These are phyloP conservation scores for Iris macrosiphon DNA, from an alignment of 106 monocot genomes.

Conservation along the genomic window DNA sequence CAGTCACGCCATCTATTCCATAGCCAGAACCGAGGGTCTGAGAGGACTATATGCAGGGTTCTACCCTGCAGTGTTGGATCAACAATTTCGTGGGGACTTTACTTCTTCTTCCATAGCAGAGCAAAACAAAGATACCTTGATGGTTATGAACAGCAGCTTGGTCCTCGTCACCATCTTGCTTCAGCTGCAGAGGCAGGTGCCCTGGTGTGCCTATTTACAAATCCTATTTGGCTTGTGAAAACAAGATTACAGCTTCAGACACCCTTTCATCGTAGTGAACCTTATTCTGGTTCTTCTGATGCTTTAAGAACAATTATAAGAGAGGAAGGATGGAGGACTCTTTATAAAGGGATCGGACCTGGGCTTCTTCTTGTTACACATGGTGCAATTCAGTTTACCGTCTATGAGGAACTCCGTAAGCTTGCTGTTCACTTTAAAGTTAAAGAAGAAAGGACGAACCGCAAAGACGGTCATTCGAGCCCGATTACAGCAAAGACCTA, in stretches of 20 bases:
- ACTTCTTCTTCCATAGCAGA: constrained; percentile 89
- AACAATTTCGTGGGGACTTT: constrained; percentile 86
- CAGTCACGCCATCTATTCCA: constrained; percentile 68
- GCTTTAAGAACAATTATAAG: constrained; percentile 85
- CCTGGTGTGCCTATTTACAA: constrained; percentile 79
- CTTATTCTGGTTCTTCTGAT: constrained; percentile 84
- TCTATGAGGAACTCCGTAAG: constrained; percentile 88
- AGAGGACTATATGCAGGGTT: constrained; percentile 95
- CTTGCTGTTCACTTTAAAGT: constrained; percentile 32
- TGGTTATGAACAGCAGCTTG: constrained; percentile 28
- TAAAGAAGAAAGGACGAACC: constrained; percentile 23
- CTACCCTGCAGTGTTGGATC: constrained; percentile 94
- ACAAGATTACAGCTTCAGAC: constrained; percentile 94
- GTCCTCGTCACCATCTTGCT: constrained; percentile 58
- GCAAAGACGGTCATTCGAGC: constrained; percentile 21
- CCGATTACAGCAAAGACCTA: too few species aligned
- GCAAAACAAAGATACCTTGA: constrained; percentile 62
- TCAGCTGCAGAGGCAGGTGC: constrained; percentile 92
- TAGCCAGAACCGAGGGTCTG: constrained; percentile 70
- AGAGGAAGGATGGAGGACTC: constrained; percentile 80
- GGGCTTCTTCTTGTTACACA: constrained; percentile 92
- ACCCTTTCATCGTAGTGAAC: constrained; percentile 34
- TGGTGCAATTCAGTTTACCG: constrained; percentile 94
- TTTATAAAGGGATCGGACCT: constrained; percentile 86
- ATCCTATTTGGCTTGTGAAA: constrained; percentile 98